Percentiles rank a stretch among this genome's conserved stretches.
Evolutionary conservation across 306 rosid species (phyloP).

Genomic region (Carpinus viminea): DNA sequence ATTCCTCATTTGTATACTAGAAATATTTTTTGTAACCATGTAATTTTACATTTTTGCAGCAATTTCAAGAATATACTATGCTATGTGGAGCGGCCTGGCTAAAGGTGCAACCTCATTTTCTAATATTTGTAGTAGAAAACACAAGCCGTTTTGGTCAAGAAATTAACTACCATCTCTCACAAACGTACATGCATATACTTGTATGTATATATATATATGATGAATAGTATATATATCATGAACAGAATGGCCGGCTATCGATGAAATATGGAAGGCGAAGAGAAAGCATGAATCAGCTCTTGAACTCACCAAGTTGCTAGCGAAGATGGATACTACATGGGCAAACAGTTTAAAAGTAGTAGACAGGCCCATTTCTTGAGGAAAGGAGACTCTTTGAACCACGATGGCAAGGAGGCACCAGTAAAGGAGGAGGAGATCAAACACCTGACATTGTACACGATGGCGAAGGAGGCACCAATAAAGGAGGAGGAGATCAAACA

Average conservation of each 20-base stretch:
- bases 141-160: too few species aligned
- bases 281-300: background rate
- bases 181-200: too few species aligned
- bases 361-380: background rate
- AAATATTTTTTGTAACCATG: too few species aligned
- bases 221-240: background rate
- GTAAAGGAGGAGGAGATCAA: too few species aligned
- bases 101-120: background rate
- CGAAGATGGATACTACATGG: background rate
- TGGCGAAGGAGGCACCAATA: too few species aligned
- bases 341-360: background rate
- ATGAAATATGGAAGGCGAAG: background rate
- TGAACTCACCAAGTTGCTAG: background rate
- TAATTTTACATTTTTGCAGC: background rate
- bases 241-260: background rate
- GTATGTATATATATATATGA: too few species aligned
- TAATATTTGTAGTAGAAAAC: too few species aligned
- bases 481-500: too few species aligned
- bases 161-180: background rate
- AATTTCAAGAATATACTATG: background rate
- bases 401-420: too few species aligned
- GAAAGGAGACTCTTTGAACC: background rate
- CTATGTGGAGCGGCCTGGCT: background rate
- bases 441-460: too few species aligned
- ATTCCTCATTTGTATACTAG: too few species aligned